Evolutionary conservation across 805 yeast genomes (phyloP), one percentile per base, ranked within the genome.

Genomic region (Cyberlindnera maclurae): DNA sequence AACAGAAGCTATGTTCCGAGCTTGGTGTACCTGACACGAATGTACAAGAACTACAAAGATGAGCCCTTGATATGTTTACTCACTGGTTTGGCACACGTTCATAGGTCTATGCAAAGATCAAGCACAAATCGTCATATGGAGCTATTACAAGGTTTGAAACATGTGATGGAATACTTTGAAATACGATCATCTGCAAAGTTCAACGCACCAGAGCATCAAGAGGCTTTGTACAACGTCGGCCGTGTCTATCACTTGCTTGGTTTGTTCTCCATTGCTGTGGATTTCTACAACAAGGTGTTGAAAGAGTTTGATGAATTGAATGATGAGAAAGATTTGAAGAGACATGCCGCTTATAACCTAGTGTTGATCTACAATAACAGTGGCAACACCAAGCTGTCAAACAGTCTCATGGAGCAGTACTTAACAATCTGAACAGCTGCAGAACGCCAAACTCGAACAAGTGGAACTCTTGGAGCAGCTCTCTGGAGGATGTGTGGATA

Each of bases 91-190:
- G 78, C 89, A 0, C 89, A 88, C 60, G 65, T 89, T 17, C 96
- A 90, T 51, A 71, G 97, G 31, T 83, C 97, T 0, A 81, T 89
- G 79, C 97, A 93, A 60, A 70, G 98, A 45, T 77, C 85, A 42
- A 81, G 95, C 4, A 70, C 79, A 6, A 85, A 87, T 57, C 75
- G 97, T 40, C 96, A 90, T 53, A 69, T 83, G 41, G 97, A 89
- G 54, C 67, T 93, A 16, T 63, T 93, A 2, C 97, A 93, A 54
- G 97, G 96, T 0, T 62, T 93, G 34, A 77, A 89, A 40, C 88
- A 75, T 51, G 56, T 93, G 43, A 60, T 74, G 54, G 93, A 86
- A 48, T 93, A 93, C 51, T 67, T 69, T 30, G 76, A 74, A 13
- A 54, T 70, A 6, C 64, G 93, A 41, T 57, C 59, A 6, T 29